phyloP scores from a whole-genome alignment of 768 basidiomycete species.

The Lepiota brunneoincarnata region DNA sequence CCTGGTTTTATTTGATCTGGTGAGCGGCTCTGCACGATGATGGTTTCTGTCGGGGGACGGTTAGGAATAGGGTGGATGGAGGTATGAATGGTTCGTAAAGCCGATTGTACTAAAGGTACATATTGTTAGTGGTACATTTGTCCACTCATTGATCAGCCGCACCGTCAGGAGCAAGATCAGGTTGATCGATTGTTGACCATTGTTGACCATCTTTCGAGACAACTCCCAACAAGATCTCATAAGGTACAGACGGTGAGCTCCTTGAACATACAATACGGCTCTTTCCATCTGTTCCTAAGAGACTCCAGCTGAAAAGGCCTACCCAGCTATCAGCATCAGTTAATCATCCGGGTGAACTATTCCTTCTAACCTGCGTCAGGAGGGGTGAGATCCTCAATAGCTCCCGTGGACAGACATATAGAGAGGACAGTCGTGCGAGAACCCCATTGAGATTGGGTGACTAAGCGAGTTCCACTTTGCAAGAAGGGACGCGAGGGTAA shows the following conservation, averaged over 20 bases:
- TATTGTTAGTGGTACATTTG: neutral
- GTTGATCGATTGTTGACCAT: slow-evolving; percentile 44
- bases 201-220: slow-evolving; percentile 18
- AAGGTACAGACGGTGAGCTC: slow-evolving; percentile 45
- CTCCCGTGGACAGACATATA: slow-evolving; percentile 39
- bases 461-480: slow-evolving; percentile 22
- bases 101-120: slow-evolving; percentile 33
- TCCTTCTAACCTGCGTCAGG: slow-evolving; percentile 1
- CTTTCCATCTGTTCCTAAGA: slow-evolving; percentile 47
- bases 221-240: slow-evolving; percentile 48
- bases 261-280: slow-evolving; percentile 43
- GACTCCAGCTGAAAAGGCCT: slow-evolving; percentile 47
- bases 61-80: slow-evolving; percentile 49
- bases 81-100: slow-evolving; percentile 37
- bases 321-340: slow-evolving; percentile 26
- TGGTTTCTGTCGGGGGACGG: slow-evolving; percentile 49
- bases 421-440: slow-evolving; percentile 50
- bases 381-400: slow-evolving; percentile 39
- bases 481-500: slow-evolving; percentile 36
- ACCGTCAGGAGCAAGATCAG: slow-evolving; percentile 40
- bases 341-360: neutral
- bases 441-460: slow-evolving; percentile 52
- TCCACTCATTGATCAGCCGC: slow-evolving; percentile 14
- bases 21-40: slow-evolving; percentile 40
- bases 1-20: slow-evolving; percentile 12